These are phyloP conservation scores for Fusarium sp. DNA, from an alignment of 2,329 filamentous ascomycete species.

Conservation along the genomic window DNA sequence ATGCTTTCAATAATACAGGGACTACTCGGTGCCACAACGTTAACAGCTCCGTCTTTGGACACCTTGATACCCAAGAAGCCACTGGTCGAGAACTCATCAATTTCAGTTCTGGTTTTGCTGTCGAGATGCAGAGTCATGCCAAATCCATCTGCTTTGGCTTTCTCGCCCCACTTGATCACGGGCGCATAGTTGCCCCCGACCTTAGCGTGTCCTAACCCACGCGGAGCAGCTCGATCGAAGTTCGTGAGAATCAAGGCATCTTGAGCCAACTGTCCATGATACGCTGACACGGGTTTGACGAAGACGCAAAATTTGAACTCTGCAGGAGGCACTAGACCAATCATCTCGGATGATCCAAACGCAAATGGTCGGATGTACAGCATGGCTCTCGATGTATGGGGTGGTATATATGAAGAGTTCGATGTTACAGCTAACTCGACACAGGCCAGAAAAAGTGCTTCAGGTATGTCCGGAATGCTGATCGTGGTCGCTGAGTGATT, in stretches of 20 bases:
- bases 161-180: not conserved
- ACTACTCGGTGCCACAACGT: not conserved
- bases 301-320: slow-evolving; percentile 1
- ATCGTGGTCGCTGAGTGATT: not conserved
- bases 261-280: not conserved
- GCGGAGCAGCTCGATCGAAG: not conserved
- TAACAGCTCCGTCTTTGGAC: not conserved
- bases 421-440: not conserved
- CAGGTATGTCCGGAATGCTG: not conserved
- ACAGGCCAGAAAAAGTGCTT: not conserved
- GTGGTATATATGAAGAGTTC: not conserved
- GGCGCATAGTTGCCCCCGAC: not conserved
- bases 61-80: not conserved
- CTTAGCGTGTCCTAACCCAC: not conserved
- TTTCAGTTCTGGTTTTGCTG: not conserved
- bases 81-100: not conserved
- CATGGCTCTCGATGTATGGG: not conserved
- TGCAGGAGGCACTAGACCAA: not conserved
- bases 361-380: slow-evolving; percentile 1
- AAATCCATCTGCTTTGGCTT: not conserved
- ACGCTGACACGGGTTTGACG: not conserved
- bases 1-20: not conserved
- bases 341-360: slow-evolving; percentile 1
- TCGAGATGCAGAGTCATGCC: slow-evolving; percentile 2
- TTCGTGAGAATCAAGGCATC: not conserved